Conservation (phyloP, 129 eudicot species). For the Flaveria sonorensis region DNA sequence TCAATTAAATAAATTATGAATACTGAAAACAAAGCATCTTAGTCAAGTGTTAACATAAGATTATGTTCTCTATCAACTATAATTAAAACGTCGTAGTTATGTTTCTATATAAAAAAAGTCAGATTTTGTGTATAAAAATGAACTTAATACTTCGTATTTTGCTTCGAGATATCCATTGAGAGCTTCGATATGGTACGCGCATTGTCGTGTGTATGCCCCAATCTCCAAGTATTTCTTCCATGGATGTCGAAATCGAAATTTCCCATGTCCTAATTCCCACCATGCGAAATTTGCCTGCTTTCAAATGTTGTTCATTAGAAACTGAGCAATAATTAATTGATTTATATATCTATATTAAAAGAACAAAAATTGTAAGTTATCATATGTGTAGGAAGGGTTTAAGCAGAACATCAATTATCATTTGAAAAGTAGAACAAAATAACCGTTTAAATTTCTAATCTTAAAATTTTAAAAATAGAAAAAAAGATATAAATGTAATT, state of each 20-base stretch:
- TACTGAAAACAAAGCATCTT: too few relatives aligned
- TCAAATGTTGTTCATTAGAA: constrained; percentile 8
- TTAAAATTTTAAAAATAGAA: not conserved
- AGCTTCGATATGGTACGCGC: constrained; percentile 79
- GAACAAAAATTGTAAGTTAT: too few relatives aligned
- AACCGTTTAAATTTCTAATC: too few relatives aligned
- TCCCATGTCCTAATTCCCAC: constrained; percentile 86
- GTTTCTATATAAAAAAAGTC: too few relatives aligned
- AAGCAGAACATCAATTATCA: too few relatives aligned
- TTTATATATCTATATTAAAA: not conserved
- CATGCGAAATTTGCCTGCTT: constrained; percentile 72
- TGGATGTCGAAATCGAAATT: constrained; percentile 58
- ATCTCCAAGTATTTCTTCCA: constrained; percentile 74
- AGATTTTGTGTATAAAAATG: not conserved
- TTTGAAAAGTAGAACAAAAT: too few relatives aligned
- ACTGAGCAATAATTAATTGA: not conserved
- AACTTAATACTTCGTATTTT: constrained; percentile 39
- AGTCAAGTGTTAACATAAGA: too few relatives aligned
- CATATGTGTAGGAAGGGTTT: too few relatives aligned
- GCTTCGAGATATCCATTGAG: constrained; percentile 46
- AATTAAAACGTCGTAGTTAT: too few relatives aligned
- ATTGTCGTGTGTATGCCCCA: constrained; percentile 51
- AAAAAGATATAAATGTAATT: too few relatives aligned
- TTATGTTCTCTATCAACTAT: too few relatives aligned
- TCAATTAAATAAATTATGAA: too few relatives aligned